Conservation (phyloP, 2,329 filamentous ascomycete species). For the Penicillium sp. region DNA sequence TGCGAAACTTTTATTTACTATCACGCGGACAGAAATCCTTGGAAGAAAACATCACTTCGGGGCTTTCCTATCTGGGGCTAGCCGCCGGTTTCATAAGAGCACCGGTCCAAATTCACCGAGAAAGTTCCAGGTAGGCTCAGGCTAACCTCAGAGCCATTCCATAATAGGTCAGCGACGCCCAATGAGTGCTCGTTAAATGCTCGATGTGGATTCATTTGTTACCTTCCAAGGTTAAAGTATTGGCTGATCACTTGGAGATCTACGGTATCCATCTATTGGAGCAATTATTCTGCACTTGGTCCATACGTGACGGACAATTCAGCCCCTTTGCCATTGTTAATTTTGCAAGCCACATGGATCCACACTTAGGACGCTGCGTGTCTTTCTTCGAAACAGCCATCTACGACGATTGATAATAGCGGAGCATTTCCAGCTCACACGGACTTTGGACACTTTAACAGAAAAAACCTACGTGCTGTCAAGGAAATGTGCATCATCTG, state of each 20-base stretch:
- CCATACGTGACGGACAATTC: not conserved
- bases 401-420: not conserved
- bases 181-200: not conserved
- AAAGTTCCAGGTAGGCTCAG: not conserved
- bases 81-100: not conserved
- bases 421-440: not conserved
- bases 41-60: not conserved
- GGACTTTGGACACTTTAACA: not conserved
- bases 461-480: not conserved
- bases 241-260: not conserved
- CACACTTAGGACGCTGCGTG: not conserved
- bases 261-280: not conserved
- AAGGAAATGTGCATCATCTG: not conserved
- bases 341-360: not conserved
- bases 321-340: not conserved
- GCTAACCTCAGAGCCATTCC: not conserved
- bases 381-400: not conserved
- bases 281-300: not conserved
- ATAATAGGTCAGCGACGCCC: not conserved
- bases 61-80: not conserved
- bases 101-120: not conserved
- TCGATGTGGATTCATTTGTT: not conserved
- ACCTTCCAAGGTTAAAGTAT: not conserved
- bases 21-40: not conserved
- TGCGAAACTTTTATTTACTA: not conserved